These are phyloP conservation scores for Hypholoma fasciculare DNA, from an alignment of 768 basidiomycete genomes.

Conservation along the genomic window DNA sequence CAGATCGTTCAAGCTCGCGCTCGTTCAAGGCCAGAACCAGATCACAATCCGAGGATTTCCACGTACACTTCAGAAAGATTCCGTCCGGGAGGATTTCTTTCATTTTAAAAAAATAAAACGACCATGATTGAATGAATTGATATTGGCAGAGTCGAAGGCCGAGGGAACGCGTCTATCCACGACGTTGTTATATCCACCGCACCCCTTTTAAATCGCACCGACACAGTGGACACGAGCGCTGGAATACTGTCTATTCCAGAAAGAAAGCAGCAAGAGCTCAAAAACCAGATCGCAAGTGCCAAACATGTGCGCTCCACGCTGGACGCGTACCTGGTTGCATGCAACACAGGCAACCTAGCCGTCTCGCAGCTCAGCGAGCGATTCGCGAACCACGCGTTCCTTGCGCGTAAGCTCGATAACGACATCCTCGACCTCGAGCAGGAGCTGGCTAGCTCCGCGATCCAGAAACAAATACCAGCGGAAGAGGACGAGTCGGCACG, in stretches of 20 bases:
- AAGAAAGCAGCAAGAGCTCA: conserved; percentile 12
- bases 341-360: conserved; percentile 26
- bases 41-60: conserved; percentile 33
- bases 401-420: conserved; percentile 25
- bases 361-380: conserved; percentile 20
- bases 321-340: conserved; percentile 27
- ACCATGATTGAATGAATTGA: neutral
- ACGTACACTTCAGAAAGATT: conserved; percentile 25
- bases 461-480: too few species aligned
- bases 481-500: neutral
- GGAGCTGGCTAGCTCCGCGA: conserved; percentile 10
- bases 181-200: conserved; percentile 7
- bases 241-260: conserved; percentile 13
- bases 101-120: neutral
- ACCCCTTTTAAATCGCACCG: neutral
- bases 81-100: conserved; percentile 23
- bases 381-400: conserved; percentile 23
- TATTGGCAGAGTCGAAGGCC: conserved; percentile 35
- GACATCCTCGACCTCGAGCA: conserved; percentile 23
- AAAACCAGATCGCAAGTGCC: conserved; percentile 25
- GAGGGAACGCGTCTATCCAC: conserved; percentile 16
- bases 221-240: neutral
- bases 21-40: conserved; percentile 33
- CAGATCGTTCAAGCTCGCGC: conserved; percentile 29
- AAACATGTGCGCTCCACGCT: conserved; percentile 22